Conservation (phyloP, 2,329 filamentous ascomycete genomes). For the Cercospora sp. region DNA sequence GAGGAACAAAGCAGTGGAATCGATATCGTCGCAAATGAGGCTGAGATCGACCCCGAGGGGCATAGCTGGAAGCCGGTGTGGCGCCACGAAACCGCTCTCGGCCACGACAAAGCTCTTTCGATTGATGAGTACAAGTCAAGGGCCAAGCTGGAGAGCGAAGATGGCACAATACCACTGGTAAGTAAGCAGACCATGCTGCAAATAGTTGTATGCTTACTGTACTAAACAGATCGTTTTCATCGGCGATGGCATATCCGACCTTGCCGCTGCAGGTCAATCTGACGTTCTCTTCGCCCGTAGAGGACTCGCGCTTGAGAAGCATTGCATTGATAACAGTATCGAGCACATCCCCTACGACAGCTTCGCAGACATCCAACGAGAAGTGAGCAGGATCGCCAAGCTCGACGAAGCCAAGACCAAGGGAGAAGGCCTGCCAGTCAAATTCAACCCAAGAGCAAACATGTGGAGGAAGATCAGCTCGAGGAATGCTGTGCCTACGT, state of each 20-base stretch:
- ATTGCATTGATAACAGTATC: conserved; percentile 63
- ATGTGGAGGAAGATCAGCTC: conserved; percentile 65
- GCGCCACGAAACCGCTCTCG: conserved; percentile 64
- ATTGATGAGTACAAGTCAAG: conserved; percentile 61
- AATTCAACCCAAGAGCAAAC: conserved; percentile 68
- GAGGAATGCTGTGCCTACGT: conserved; percentile 55
- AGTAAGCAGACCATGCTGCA: neutral
- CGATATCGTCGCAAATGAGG: conserved; percentile 68
- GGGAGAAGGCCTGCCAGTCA: conserved; percentile 58
- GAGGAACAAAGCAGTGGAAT: conserved; percentile 60
- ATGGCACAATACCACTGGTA: conserved; percentile 60
- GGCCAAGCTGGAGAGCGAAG: conserved; percentile 56
- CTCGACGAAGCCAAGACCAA: conserved; percentile 63
- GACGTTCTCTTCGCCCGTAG: conserved; percentile 67
- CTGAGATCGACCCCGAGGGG: conserved; percentile 59
- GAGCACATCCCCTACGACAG: conserved; percentile 63
- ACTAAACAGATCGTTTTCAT: conserved; percentile 61
- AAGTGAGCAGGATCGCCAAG: conserved; percentile 58
- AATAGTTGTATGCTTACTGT: neutral
- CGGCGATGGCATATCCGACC: conserved; percentile 67
- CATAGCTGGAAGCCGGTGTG: conserved; percentile 65
- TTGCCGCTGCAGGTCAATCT: conserved; percentile 64
- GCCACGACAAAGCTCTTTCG: conserved; percentile 67
- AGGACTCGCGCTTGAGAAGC: conserved; percentile 65
- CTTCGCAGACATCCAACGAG: conserved; percentile 64